Conservation (phyloP, 306 rosid species). For the Hippophae tibetana region DNA sequence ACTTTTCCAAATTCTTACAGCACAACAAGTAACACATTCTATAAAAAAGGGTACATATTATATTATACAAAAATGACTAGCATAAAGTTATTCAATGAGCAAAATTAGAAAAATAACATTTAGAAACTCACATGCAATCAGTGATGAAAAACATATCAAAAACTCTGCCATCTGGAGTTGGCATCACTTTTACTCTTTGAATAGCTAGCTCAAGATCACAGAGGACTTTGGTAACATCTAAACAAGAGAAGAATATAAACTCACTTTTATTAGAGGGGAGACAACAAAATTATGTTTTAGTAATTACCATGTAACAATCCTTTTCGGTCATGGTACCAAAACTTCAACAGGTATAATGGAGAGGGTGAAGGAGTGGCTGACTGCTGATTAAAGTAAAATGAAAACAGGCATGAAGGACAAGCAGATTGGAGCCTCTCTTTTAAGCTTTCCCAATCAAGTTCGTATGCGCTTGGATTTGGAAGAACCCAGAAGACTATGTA, state of each 20-base stretch:
- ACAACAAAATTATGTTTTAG: neutral
- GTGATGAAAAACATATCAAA: constrained; percentile 74
- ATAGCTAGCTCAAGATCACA: constrained; percentile 69
- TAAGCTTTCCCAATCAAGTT: constrained; percentile 69
- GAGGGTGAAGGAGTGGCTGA: constrained; percentile 34
- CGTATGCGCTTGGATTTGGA: constrained; percentile 30
- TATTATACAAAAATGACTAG: too few relatives aligned
- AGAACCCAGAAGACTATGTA: constrained; percentile 67
- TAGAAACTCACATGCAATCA: constrained; percentile 55
- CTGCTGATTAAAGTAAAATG: constrained; percentile 35
- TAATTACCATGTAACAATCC: constrained; percentile 66
- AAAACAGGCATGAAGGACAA: constrained; percentile 62
- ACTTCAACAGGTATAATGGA: constrained; percentile 48
- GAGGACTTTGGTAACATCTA: constrained; percentile 67
- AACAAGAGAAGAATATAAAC: constrained; percentile 13
- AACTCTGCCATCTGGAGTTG: constrained; percentile 83
- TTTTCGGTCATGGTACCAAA: constrained; percentile 56
- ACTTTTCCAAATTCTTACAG: too few relatives aligned
- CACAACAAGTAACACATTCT: too few relatives aligned
- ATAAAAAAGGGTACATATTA: too few relatives aligned
- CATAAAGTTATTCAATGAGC: too few relatives aligned
- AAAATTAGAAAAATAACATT: neutral
- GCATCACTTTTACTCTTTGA: constrained; percentile 81
- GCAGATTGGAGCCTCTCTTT: constrained; percentile 46
- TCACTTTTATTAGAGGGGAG: neutral